Conservation (phyloP, 2,329 filamentous ascomycete species). For the Fusarium sp. region DNA sequence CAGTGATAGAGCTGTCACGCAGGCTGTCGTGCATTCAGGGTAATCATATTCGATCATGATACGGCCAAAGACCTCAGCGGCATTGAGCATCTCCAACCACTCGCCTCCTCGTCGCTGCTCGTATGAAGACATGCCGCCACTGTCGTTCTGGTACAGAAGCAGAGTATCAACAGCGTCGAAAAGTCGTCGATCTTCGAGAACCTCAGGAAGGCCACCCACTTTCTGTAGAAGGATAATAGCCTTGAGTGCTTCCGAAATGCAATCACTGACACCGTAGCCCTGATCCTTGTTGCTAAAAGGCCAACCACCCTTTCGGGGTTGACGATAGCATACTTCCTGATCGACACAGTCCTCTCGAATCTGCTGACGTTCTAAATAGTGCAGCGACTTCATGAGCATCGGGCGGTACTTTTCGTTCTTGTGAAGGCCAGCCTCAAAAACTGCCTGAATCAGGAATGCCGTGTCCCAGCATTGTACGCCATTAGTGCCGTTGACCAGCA, state of each 20-base stretch:
- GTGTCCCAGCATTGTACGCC: constrained; percentile 99
- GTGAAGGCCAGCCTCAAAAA: constrained; percentile 83
- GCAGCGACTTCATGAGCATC: constrained; percentile 84
- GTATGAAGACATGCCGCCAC: constrained; percentile 90
- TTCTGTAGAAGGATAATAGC: constrained; percentile 86
- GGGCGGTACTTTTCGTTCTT: constrained; percentile 80
- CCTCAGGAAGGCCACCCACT: constrained; percentile 76
- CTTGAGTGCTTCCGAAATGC: constrained; percentile 91
- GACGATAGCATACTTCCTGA: constrained; percentile 85
- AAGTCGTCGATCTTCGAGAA: constrained; percentile 81
- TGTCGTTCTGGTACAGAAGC: constrained; percentile 88
- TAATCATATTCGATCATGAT: constrained; percentile 99
- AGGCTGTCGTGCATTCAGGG: constrained; percentile 95
- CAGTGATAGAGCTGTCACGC: constrained; percentile 85
- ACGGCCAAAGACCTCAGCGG: constrained; percentile 92
- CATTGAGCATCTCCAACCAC: constrained; percentile 87
- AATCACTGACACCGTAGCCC: constrained; percentile 96
- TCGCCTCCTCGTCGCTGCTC: constrained; percentile 84
- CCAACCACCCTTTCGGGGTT: constrained; percentile 93
- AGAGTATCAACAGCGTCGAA: constrained; percentile 92
- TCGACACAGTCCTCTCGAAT: constrained; percentile 85
- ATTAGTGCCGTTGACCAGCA: constrained; percentile 96
- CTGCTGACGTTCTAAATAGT: constrained; percentile 91
- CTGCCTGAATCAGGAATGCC: constrained; percentile 85
- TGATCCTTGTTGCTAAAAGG: constrained; percentile 93